A percentile compares a stretch with the other conserved stretches of the same genome.
phyloP scores from a whole-genome alignment of 2,329 filamentous ascomycete species.

The Clonostachys byssicola region DNA sequence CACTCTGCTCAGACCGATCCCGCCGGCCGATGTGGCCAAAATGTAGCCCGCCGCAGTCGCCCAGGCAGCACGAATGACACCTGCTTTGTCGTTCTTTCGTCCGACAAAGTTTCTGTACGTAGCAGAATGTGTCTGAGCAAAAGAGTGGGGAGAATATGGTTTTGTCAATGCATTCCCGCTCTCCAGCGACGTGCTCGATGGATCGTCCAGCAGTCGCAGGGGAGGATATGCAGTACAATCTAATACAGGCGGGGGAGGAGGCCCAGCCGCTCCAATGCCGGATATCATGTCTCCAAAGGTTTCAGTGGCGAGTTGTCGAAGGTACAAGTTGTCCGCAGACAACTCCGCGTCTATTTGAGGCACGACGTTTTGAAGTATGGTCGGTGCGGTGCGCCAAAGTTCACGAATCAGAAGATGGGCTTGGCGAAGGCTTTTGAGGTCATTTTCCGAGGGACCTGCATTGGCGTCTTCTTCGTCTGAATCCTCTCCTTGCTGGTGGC shows the following conservation, averaged over 20 bases:
- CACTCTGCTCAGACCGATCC: constrained; percentile 78
- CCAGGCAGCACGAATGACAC: constrained; percentile 81
- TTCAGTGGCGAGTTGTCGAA: constrained; percentile 85
- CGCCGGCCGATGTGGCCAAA: constrained; percentile 84
- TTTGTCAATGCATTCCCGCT: constrained; percentile 64
- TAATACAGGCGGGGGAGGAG: constrained; percentile 66
- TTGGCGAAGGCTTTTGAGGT: constrained; percentile 83
- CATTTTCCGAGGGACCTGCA: constrained; percentile 70
- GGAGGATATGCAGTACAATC: constrained; percentile 87
- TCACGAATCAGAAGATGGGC: constrained; percentile 87
- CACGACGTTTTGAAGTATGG: constrained; percentile 87
- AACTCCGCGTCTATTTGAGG: constrained; percentile 91
- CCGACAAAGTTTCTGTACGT: constrained; percentile 84
- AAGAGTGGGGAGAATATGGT: constrained; percentile 84
- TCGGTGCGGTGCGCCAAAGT: constrained; percentile 86
- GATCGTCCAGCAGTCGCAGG: constrained; percentile 57
- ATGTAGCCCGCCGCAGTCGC: constrained; percentile 80
- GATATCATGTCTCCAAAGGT: constrained; percentile 93
- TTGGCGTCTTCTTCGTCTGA: constrained; percentile 59
- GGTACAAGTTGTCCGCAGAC: constrained; percentile 80
- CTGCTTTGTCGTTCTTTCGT: constrained; percentile 81
- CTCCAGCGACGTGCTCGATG: constrained; percentile 28
- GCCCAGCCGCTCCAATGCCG: constrained; percentile 87
- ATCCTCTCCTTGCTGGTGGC: constrained; percentile 54
- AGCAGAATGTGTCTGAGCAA: constrained; percentile 73